Evolutionary conservation across 352 stramenopile genomes (phyloP), one percentile per base, ranked within the genome.

Genomic region (Peronospora farinosa): DNA sequence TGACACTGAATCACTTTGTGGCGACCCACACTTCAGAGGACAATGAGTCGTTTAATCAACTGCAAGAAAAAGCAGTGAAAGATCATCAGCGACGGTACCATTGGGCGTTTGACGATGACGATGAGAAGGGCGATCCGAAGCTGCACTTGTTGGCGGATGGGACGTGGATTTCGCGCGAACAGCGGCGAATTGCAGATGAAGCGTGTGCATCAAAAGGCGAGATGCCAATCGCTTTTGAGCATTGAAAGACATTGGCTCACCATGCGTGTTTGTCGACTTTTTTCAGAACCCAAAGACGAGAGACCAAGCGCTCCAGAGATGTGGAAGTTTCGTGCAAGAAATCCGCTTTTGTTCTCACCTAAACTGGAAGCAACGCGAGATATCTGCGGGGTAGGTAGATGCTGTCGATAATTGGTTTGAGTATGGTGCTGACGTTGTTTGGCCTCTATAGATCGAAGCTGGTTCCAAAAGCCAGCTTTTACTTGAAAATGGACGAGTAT

Each of bases 1-100:
- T 85, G 72, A 84, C 78, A 36, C 64, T 93, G 35, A 78, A 86
- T 40, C 60, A 52, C 15, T 93, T 91, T 62, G 73, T 91, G 60
- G 74, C 77, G 28, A 88, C 74, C 0, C 75, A 94, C 56, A 94
- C 83, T 31, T 92, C 83, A 0, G 83, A 94, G 46, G 83, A 94
- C 63, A 94, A 94, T 41, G 73, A 78, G 10, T 63, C 80, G 16
- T 94, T 91, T 47, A 69, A 73, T 12, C 78, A 78, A 41, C 57
- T 94, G 12, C 83, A 92, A 54, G 68, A 84, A 32, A 80, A 94
- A 41, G 50, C 74, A 3, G 57, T 88, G 10, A 67, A 78, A 49
- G 74, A 78, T 19, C 83, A 94, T 54, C 63, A 78, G 28, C 62
- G 66, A 40, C 67, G 65, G 6, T 91, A 88, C 41, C 75, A 92